Conservation (phyloP, 2,329 filamentous ascomycete species). For the Neopestalotiopsis sp. region DNA sequence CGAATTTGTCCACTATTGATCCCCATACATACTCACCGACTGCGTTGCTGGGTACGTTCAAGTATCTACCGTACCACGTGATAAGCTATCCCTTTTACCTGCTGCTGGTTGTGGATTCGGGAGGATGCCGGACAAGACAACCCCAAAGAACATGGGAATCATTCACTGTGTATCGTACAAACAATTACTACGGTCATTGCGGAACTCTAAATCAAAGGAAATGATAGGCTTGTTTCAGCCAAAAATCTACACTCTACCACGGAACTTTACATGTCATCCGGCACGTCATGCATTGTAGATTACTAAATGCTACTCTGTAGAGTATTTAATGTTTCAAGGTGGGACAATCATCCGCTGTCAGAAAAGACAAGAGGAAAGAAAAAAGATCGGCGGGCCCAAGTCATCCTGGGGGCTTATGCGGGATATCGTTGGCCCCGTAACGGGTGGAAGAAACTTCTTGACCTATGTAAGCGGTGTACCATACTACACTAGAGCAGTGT, state of each 20-base stretch:
- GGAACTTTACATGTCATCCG: not conserved
- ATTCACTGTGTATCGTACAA: not conserved
- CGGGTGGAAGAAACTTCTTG: too few species aligned
- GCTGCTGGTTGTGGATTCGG: not conserved
- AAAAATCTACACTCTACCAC: not conserved
- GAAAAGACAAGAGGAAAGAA: not conserved
- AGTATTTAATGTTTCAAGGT: not conserved
- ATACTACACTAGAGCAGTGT: too few species aligned
- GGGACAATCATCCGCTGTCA: constrained; percentile 3
- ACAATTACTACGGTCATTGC: constrained; percentile 1
- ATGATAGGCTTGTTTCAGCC: not conserved
- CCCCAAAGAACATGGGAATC: not conserved
- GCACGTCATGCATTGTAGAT: constrained; percentile 1
- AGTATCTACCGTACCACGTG: not conserved
- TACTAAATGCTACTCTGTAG: not conserved
- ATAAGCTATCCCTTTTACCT: constrained; percentile 1
- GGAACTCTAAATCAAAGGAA: constrained; percentile 1
- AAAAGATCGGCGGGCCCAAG: not conserved
- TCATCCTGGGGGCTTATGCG: not conserved
- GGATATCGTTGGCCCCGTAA: not conserved
- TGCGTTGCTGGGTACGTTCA: not conserved
- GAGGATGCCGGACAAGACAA: not conserved
- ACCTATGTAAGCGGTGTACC: too few species aligned
- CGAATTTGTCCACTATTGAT: constrained; percentile 1
- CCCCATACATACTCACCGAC: not conserved